Evolutionary conservation across 495 filamentous ascomycete genomes (phyloP), one percentile per base, ranked within the genome.

Genomic region (Pseudomonodictys pantanalensis): DNA sequence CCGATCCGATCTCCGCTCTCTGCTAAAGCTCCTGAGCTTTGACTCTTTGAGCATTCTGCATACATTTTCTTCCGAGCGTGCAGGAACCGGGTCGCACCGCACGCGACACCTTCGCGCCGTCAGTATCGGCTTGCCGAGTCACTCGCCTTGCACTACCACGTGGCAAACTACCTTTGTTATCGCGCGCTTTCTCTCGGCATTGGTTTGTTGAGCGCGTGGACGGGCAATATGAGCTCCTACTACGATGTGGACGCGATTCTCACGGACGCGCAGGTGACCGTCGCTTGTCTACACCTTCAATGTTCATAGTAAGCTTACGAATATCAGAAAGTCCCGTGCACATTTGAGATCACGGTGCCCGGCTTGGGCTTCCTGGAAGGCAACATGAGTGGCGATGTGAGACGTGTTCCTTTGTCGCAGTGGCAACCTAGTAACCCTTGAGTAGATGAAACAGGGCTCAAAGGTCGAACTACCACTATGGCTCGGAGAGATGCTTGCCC

Each of bases 401-500:
- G 65, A 58, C 46, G 67, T 69, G 8, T 76, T 76, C 23, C 7
- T 20, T 20, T 26, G 25, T 38, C 24, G 12, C 18, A 11, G 23
- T 24, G 3, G 29, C 22, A 20, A 45, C 20, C 32, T 38, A 1
- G 43, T 58, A 59, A 58, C 55, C n/a, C 41, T 17, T 53, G 7
- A 15, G 15, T 44, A 86, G 83, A 87, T 97, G 61, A 91, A 90
- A 74, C 72, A 85, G 41, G 88, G 89, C 30, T 91, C 89, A 2
- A 83, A 83, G 28, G 77, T 96, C 53, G 83, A 87, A 55, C 84
- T 98, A 0, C 95, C 93, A 32, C 78, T 97, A 71, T 98, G 95
- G 95, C 85, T 98, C n/a, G 90, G 88, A 56, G 90, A 96, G 74
- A 92, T 96, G 81, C 87, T 98, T 25, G 92, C 90, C 42, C 86